These are phyloP conservation scores for Ophiostoma ips DNA, from an alignment of 2,329 filamentous ascomycete genomes.

Conservation along the genomic window DNA sequence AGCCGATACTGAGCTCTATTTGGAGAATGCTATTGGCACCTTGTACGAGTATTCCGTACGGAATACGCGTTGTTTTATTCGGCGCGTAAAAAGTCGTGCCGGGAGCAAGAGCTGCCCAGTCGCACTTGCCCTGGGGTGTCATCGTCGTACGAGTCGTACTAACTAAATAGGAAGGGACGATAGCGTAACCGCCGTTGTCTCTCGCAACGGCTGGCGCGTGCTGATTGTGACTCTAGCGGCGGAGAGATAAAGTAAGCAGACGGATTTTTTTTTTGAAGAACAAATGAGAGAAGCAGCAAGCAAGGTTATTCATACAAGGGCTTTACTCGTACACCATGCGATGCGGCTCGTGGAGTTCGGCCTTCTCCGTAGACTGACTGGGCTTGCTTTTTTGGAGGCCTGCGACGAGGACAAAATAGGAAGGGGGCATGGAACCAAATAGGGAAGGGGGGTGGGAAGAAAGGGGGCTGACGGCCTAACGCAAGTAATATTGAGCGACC, in stretches of 20 bases:
- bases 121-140: background rate
- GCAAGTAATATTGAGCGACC: background rate
- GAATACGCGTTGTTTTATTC: too few species aligned
- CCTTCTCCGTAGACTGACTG: too few species aligned
- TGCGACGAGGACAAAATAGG: slow-evolving; percentile 1
- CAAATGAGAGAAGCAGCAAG: too few species aligned
- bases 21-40: too few species aligned
- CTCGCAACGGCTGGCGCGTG: background rate
- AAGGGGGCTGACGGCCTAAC: background rate
- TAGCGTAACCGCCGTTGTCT: background rate
- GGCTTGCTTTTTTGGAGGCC: background rate
- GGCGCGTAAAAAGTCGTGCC: too few species aligned
- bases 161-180: background rate
- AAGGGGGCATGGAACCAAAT: background rate
- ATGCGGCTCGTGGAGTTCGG: background rate
- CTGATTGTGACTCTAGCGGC: background rate
- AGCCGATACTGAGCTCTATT: too few species aligned
- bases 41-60: too few species aligned
- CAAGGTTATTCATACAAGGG: too few species aligned
- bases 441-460: background rate
- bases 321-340: too few species aligned
- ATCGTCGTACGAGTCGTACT: too few species aligned
- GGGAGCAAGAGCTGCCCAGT: background rate
- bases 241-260: background rate
- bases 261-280: too few species aligned